A percentile compares a stretch with the other conserved stretches of the same genome.
Evolutionary conservation across 176 grass and related monocot species (phyloP).

Genomic region (Triticum aestivum): IWGSC_CS_RefSeq_v2.1 NC_057800.1:423727053-423727552

Average conservation of each 20-base stretch:
- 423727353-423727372: conserved; percentile 88
- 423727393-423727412: conserved; percentile 84
- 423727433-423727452: conserved; percentile 80
- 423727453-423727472: conserved; percentile 93
- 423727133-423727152: conserved; percentile 91
- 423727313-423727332: conserved; percentile 78
- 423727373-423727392: conserved; percentile 62
- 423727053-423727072: background rate
- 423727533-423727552: conserved; percentile 84
- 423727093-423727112: conserved; percentile 37
- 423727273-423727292: conserved; percentile 92
- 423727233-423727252: conserved; percentile 96
- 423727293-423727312: conserved; percentile 63
- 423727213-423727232: conserved; percentile 98
- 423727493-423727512: conserved; percentile 98
- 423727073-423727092: conserved; percentile 35
- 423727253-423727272: conserved; percentile 74
- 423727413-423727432: conserved; percentile 86
- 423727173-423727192: conserved; percentile 95
- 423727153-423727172: conserved; percentile 95
- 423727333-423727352: conserved; percentile 96
- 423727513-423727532: conserved; percentile 98
- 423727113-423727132: conserved; percentile 72
- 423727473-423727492: conserved; percentile 93
- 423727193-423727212: conserved; percentile 97